Base-by-base conservation (phyloP, 2,329 filamentous ascomycete species). In the Diaporthe sp. region DNA sequence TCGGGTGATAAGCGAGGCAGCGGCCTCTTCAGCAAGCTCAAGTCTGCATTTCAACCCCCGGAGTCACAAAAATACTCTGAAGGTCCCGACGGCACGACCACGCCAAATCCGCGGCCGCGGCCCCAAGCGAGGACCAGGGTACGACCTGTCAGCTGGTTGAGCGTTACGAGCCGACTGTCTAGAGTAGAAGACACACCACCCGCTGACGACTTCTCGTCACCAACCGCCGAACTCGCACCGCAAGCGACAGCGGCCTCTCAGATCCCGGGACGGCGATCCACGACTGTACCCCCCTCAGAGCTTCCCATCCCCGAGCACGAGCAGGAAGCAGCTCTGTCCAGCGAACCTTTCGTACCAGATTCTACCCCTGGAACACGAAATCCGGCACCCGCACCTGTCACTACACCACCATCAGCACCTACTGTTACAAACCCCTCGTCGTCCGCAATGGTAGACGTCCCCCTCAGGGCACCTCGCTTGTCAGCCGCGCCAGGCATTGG, bases 1-100 rank as follows among this genome's bases (percentile, higher is more conserved):
- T 78, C 81, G 15, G 81, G 82, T 44, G 80, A 81, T 47, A 83
- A 81, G 68, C 80, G 82, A 30, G 77, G 82, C 30, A 79, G 78
- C 50, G 77, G 74, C 22, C 76, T 79, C 12, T 58, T 81, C 66
- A 78, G 77, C 72, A 81, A 79, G 76, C 77, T 81, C 65, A 76
- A 79, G 53, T 75, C 79, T 44, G 78, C 77, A 30, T 77, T 81
- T 71, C 44, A 73, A 69, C 4, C 66, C 78, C 47, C 79, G n/a
- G 73, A 76, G 39, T 10, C 55, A 61, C 75, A 68, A 42, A 71
- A 59, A 5, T 37, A 25, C 63, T 22, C 75, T 42, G 35, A 71
- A 47, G 63, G 70, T 9, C 70, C 74, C 5, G 37, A 74, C 9
- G 73, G 71, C 19, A 74, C 76, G 6, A 70, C 75, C 37, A 72